Evolutionary conservation across 2,329 filamentous ascomycete species (phyloP), one percentile per base, ranked within the genome.

Genomic region (Boeremia exigua): DNA sequence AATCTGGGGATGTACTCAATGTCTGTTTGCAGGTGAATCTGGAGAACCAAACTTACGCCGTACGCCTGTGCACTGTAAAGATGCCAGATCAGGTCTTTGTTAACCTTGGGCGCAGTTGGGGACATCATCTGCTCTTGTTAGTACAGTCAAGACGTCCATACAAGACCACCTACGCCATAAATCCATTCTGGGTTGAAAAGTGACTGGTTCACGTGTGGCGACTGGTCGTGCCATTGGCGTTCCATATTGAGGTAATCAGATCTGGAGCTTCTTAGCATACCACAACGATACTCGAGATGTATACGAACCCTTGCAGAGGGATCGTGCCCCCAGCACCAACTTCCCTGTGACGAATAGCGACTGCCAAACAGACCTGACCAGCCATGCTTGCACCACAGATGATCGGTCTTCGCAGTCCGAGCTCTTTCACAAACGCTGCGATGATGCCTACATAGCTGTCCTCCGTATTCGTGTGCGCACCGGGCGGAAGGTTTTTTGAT

Each of bases 381-480:
- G 79, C 80, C 80, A 82, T 82, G n/a, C 76, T 77, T 3, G 80
- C 79, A 48, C 80, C 80, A 50, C 79, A 82, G 30, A 82, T 76
- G 51, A 81, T 81, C 2, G 79, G 79, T 60, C 78, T 78, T 33
- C 78, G 72, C 19, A 82, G 61, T 4, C 73, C 70, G 10, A 82
- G 62, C 2, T 71, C 73, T 59, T 79, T 80, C 38, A 81, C 73
- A 28, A 81, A 74, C 3, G 76, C 76, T 0, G 74, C 72, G 48
- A 81, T 80, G 49, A 77, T 78, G 6, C 77, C 78, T 2, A 81
- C 73, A 48, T 81, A 81, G 36, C 75, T 72, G 12, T 81, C 78
- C 58, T 81, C 79, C 15, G 74, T 81, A 48, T 79, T 81, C 29
- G 79, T 81, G 61, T 82, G 79, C n/a, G 73, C 76, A 6, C 79